phyloP scores from a whole-genome alignment of 176 grass and related monocot species.

The Phragmites australis region DNA sequence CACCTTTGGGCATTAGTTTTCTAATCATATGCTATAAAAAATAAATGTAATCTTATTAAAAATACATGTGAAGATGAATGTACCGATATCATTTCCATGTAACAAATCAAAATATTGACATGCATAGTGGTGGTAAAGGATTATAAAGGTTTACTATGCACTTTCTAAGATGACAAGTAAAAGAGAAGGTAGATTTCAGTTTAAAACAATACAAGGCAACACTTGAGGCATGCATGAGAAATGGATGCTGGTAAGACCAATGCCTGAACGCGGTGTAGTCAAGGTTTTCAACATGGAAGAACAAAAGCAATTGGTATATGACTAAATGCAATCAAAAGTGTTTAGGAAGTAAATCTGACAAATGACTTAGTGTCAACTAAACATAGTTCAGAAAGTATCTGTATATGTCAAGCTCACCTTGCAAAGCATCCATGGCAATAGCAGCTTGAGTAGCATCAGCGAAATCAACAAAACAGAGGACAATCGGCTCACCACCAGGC shows the following conservation, averaged over 20 bases:
- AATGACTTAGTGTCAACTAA: constrained; percentile 10
- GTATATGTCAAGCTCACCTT: constrained; percentile 51
- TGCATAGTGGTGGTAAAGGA: background rate
- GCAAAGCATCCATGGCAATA: constrained; percentile 77
- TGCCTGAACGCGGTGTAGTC: background rate
- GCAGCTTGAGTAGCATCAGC: constrained; percentile 68
- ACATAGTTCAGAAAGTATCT: constrained; percentile 3
- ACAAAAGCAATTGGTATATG: background rate
- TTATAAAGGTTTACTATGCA: background rate
- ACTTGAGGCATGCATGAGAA: background rate
- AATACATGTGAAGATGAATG: background rate
- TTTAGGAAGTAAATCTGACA: constrained; percentile 20
- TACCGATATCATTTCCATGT: background rate
- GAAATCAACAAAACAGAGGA: constrained; percentile 84
- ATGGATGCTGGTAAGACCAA: background rate
- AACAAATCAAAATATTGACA: background rate
- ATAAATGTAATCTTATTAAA: constrained; percentile 1
- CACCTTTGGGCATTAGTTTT: background rate
- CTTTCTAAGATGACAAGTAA: background rate
- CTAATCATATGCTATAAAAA: background rate
- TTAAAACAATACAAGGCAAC: background rate
- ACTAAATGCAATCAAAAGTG: background rate
- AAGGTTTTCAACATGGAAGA: constrained; percentile 17
- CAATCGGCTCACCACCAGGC: constrained; percentile 73
- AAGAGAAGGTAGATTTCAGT: background rate